Percentiles rank a stretch among this genome's conserved stretches.
These are phyloP conservation scores for Vitis amurensis DNA, from an alignment of 164 flowering plant species.

Conservation along the genomic window DNA sequence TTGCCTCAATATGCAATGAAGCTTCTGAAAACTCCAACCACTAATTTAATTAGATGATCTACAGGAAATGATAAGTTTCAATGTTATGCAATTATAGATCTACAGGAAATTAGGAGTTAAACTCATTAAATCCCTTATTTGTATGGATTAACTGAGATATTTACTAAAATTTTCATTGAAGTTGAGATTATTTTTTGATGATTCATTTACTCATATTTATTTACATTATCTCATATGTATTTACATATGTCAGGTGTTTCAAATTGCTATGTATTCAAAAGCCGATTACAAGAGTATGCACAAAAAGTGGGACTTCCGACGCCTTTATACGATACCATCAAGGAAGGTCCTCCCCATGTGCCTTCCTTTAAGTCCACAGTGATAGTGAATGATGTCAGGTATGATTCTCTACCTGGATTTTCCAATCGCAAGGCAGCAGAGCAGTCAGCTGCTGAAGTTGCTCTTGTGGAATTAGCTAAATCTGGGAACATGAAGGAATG, in stretches of 20 bases:
- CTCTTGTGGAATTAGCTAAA: constrained; percentile 65
- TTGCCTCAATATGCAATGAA: too few species aligned
- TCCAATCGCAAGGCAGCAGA: constrained; percentile 93
- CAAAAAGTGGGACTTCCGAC: constrained; percentile 64
- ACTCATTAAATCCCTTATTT: too few species aligned
- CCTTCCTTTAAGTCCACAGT: constrained; percentile 75
- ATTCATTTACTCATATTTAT: too few species aligned
- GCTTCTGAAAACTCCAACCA: too few species aligned
- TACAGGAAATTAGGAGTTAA: too few species aligned
- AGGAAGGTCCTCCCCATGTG: constrained; percentile 88
- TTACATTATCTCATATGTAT: too few species aligned
- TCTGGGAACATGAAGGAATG: constrained; percentile 40
- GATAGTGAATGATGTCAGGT: constrained; percentile 58
- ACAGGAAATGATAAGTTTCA: too few species aligned
- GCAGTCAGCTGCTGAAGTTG: constrained; percentile 98
- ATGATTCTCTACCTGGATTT: constrained; percentile 90
- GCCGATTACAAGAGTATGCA: constrained; percentile 80
- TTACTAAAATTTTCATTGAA: too few species aligned
- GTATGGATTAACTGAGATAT: too few species aligned
- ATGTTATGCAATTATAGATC: too few species aligned
- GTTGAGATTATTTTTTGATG: too few species aligned
- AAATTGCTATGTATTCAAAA: constrained; percentile 83
- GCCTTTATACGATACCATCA: constrained; percentile 73
- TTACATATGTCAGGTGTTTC: constrained; percentile 54
- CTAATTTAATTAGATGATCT: too few species aligned